Evolutionary conservation across 768 basidiomycete genomes (phyloP).

Genomic region (Suillus hirtellus): DNA sequence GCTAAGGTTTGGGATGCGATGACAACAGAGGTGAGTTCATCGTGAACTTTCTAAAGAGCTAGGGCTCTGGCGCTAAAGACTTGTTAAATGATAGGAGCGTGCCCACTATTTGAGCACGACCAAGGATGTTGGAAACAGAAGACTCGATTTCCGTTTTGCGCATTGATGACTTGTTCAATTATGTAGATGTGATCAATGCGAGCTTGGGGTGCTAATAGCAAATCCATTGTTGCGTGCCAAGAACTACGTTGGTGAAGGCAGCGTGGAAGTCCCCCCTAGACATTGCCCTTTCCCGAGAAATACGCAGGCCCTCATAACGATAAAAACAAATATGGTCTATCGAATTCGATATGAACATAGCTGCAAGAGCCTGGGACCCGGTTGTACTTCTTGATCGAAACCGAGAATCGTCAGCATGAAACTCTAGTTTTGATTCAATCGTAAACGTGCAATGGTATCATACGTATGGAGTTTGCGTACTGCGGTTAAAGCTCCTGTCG

Average conservation of each 20-base stretch:
- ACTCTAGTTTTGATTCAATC: neutral
- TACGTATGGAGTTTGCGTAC: too few species aligned
- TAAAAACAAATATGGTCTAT: too few species aligned
- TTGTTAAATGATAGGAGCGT: conserved; percentile 41
- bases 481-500: neutral
- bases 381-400: neutral
- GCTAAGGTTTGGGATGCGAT: conserved; percentile 58
- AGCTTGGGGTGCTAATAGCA: too few species aligned
- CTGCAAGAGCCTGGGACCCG: too few species aligned
- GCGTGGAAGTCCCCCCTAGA: too few species aligned
- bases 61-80: neutral
- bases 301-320: too few species aligned
- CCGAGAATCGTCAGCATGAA: neutral
- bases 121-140: conserved; percentile 56
- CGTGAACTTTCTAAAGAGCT: neutral
- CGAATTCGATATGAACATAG: too few species aligned
- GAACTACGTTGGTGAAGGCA: too few species aligned
- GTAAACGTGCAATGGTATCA: neutral
- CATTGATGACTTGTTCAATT: conserved; percentile 33
- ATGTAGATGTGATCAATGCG: too few species aligned
- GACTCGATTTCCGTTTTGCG: conserved; percentile 61
- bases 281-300: too few species aligned
- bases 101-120: conserved; percentile 59
- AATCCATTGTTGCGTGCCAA: too few species aligned
- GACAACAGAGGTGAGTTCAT: conserved; percentile 44